Conservation (phyloP, 129 eudicot species). For the Flaveria bidentis region DNA sequence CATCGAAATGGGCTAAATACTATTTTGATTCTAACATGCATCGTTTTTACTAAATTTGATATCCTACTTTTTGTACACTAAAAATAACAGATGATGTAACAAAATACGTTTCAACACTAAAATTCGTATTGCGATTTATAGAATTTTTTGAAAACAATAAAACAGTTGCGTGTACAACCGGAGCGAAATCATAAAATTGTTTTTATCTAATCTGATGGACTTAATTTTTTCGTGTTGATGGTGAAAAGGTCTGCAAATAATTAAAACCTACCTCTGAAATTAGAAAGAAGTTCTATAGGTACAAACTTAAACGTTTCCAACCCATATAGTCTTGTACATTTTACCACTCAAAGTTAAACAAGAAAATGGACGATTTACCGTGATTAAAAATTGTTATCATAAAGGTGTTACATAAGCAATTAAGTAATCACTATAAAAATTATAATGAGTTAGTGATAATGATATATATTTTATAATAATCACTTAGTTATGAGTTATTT, state of each 20-base stretch:
- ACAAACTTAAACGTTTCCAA: conserved; percentile 48
- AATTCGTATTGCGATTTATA: not conserved
- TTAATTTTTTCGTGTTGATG: conserved; percentile 10
- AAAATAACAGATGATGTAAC: not conserved
- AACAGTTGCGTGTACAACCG: not conserved
- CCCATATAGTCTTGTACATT: conserved; percentile 32
- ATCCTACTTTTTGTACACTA: no score
- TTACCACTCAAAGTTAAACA: not conserved
- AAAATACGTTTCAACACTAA: not conserved
- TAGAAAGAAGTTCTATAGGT: conserved; percentile 68
- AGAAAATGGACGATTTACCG: no score
- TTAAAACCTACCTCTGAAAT: conserved; percentile 48
- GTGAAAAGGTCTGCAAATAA: conserved; percentile 2
- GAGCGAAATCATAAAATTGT: conserved; percentile 2
- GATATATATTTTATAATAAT: no score
- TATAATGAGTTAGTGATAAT: no score
- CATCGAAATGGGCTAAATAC: not conserved
- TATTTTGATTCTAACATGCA: no score
- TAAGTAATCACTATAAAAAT: no score
- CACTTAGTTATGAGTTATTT: no score
- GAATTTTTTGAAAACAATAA: not conserved
- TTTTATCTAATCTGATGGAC: not conserved
- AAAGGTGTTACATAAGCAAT: no score
- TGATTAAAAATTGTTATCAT: no score
- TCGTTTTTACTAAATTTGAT: not conserved